Evolutionary conservation across 2,329 filamentous ascomycete species (phyloP).

Genomic region (Verticillium albo-atrum): DNA sequence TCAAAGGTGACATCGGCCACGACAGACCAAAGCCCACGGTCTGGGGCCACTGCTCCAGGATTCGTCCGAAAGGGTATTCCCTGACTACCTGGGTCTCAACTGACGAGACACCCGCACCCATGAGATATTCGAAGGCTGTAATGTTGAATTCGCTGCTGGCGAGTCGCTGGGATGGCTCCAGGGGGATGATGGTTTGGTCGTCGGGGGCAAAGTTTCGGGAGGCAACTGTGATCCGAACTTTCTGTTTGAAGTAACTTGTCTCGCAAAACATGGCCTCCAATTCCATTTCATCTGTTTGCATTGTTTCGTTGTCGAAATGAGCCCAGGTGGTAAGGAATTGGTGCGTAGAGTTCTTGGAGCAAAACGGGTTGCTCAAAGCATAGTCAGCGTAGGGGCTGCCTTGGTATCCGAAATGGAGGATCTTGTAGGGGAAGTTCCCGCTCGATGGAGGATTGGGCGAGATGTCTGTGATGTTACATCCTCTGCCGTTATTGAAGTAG

Average conservation of each 20-base stretch:
- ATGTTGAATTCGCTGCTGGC: conserved; percentile 24
- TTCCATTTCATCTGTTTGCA: conserved; percentile 4
- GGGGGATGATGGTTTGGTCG: background rate
- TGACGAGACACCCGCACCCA: conserved; percentile 20
- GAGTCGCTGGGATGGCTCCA: conserved; percentile 10
- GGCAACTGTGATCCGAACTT: conserved; percentile 33
- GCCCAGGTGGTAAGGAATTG: conserved; percentile 30
- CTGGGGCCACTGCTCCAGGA: conserved; percentile 20
- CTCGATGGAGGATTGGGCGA: conserved; percentile 2
- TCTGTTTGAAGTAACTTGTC: conserved; percentile 39
- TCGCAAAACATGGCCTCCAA: conserved; percentile 37
- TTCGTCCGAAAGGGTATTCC: conserved; percentile 17
- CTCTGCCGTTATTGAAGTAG: conserved; percentile 29
- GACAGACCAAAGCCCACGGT: conserved; percentile 8
- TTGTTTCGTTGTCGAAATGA: conserved; percentile 1
- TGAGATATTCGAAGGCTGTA: conserved; percentile 26
- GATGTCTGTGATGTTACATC: conserved; percentile 25
- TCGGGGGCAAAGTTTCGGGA: conserved; percentile 7
- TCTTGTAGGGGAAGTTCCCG: conserved; percentile 16
- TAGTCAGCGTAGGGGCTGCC: conserved; percentile 24
- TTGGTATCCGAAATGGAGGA: conserved; percentile 39
- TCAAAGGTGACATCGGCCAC: conserved; percentile 23
- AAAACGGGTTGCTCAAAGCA: conserved; percentile 25
- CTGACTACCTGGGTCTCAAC: background rate
- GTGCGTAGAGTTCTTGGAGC: conserved; percentile 24